A percentile compares a stretch with the other conserved stretches of the same genome.
Evolutionary conservation across 345 rosid genomes (phyloP).

Genomic region (Aurinia saxatilis): DNA sequence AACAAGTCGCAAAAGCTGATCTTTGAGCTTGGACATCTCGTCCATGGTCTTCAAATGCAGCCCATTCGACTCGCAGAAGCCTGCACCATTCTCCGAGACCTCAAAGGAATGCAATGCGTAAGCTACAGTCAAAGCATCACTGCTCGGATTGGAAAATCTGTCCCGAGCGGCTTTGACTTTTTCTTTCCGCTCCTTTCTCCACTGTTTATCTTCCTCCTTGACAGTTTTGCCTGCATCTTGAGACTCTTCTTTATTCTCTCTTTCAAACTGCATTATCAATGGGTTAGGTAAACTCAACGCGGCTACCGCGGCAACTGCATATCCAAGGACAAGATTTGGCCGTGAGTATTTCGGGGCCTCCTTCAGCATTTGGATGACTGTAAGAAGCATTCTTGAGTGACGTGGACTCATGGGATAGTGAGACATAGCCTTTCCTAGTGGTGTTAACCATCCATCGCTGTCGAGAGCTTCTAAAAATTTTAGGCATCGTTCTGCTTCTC

Average conservation of each 20-base stretch:
- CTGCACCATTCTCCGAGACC: slow-evolving; percentile 30
- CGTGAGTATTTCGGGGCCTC: slow-evolving; percentile 34
- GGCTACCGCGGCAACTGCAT: slow-evolving; percentile 74
- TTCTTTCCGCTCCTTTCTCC: slow-evolving; percentile 56
- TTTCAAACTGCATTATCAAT: slow-evolving; percentile 51
- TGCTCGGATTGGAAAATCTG: slow-evolving; percentile 65
- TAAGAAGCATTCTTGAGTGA: slow-evolving; percentile 87
- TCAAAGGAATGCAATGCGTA: slow-evolving; percentile 73
- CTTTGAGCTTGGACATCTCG: slow-evolving; percentile 83
- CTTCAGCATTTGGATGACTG: slow-evolving; percentile 54
- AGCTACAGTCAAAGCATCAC: slow-evolving; percentile 74
- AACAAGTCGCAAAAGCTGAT: slow-evolving; percentile 70
- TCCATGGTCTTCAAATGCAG: slow-evolving; percentile 81
- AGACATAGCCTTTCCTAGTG: slow-evolving; percentile 84
- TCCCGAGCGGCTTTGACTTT: slow-evolving; percentile 41
- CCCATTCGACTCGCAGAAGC: slow-evolving; percentile 52
- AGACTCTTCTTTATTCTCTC: slow-evolving; percentile 27
- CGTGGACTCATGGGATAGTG: slow-evolving; percentile 87
- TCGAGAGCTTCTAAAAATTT: slow-evolving; percentile 77
- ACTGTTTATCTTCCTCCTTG: slow-evolving; percentile 43
- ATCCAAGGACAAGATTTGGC: slow-evolving; percentile 61
- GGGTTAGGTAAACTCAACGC: slow-evolving; percentile 77
- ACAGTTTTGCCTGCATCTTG: slow-evolving; percentile 25
- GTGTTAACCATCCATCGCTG: slow-evolving; percentile 48
- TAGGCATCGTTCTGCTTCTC: slow-evolving; percentile 65